Evolutionary conservation across 257 asterid species (phyloP), one percentile per base, ranked within the genome.

Genomic region (Avicennia marina): DNA sequence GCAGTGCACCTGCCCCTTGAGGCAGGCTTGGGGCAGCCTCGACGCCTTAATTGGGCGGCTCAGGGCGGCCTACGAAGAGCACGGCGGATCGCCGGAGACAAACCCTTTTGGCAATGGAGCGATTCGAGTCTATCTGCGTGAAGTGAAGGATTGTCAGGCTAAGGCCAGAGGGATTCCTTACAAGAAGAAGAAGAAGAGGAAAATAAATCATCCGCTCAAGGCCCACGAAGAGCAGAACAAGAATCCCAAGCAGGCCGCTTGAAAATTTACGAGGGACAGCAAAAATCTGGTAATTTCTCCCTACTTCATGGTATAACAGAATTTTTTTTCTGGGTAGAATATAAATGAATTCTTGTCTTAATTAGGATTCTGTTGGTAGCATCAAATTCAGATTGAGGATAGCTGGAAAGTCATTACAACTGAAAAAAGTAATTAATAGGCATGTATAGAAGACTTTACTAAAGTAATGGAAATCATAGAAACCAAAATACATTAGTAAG

Each of bases 11-110:
- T 87, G 98, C 53, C 98, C 98, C 4, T 65, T 90, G 21, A 62
- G 94, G 68, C 97, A 90, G 76, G 97, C 97, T 2, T 90, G 97
- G 97, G 97, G 97, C 42, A 87, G 98, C 79, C 83, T 90, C 27
- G 98, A 90, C 64, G 98, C 98, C 6, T 48, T 90, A 6, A 87
- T 90, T 29, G 98, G 98, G 0, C 70, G 98, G 54, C 90, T 90
- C 12, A 58, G 98, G 25, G 98, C 98, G 4, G 98, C 98, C 1
- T 90, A 80, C 53, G 98, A 90, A 47, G 98, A 90, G 77, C 76
- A 90, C 67, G 96, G 98, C 1, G 98, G 98, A 0, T 39, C 94
- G 2, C 83, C 76, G 0, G 98, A 84, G 76, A 60, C 68, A 1
- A 90, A 84, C 58, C 98, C 98, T 0, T 87, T 90, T 6, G 98